Evolutionary conservation across 805 yeast genomes (phyloP).

Genomic region (Metschnikowia santaceciliae): DNA sequence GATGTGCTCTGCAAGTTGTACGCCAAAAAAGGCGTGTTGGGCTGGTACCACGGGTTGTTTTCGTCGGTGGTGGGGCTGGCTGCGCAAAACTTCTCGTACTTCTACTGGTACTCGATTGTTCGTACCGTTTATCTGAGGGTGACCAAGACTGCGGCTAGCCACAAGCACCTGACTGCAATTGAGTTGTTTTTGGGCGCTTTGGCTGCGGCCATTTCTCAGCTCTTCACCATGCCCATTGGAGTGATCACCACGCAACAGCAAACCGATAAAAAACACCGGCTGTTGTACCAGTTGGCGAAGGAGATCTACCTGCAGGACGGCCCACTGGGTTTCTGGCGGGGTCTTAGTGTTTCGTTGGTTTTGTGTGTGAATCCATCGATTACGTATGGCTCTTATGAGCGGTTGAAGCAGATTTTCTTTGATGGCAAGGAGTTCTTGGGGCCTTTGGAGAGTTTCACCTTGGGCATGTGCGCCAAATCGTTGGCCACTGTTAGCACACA

Average conservation of each 20-base stretch:
- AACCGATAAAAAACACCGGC: constrained; percentile 42
- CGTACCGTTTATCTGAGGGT: constrained; percentile 50
- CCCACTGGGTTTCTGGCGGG: constrained; percentile 72
- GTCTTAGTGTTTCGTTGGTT: constrained; percentile 74
- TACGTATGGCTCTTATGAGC: constrained; percentile 77
- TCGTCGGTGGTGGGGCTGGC: constrained; percentile 69
- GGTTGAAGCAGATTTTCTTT: constrained; percentile 53
- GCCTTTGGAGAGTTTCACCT: constrained; percentile 60
- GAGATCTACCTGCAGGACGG: constrained; percentile 64
- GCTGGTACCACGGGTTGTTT: constrained; percentile 69
- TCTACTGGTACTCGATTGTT: constrained; percentile 81
- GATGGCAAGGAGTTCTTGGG: constrained; percentile 41
- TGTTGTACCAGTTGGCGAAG: constrained; percentile 30
- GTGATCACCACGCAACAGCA: constrained; percentile 65
- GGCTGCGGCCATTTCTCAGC: constrained; percentile 79
- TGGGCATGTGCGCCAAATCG: constrained; percentile 79
- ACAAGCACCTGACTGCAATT: constrained; percentile 50
- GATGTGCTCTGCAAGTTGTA: constrained; percentile 63
- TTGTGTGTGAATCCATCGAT: constrained; percentile 81
- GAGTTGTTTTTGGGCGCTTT: constrained; percentile 73
- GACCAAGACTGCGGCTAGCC: constrained; percentile 32
- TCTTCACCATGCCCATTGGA: constrained; percentile 77
- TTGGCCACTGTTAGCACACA: constrained; percentile 78
- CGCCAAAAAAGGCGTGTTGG: constrained; percentile 55
- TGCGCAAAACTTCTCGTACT: constrained; percentile 75